Percentiles rank a stretch among this genome's conserved stretches.
phyloP scores from a whole-genome alignment of 2,329 filamentous ascomycete species.

The Aspergillus latus region DNA sequence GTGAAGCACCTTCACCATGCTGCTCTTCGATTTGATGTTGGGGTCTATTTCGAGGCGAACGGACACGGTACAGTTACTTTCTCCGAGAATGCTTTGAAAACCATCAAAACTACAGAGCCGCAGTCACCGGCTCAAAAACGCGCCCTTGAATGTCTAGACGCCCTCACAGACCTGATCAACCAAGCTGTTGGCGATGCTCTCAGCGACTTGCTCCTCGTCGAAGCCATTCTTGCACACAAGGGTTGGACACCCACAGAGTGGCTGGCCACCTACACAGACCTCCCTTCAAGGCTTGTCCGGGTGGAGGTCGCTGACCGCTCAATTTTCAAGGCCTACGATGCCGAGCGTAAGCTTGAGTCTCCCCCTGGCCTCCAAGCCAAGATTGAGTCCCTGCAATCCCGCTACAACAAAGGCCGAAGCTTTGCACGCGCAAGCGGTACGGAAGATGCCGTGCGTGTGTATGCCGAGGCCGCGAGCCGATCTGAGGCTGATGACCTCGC shows the following conservation, averaged over 20 bases:
- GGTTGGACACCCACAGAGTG: slow-evolving; percentile 86
- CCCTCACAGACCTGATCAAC: slow-evolving; percentile 89
- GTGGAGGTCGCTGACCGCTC: slow-evolving; percentile 87
- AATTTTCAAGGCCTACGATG: slow-evolving; percentile 86
- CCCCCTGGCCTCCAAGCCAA: slow-evolving; percentile 77
- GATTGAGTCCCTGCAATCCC: slow-evolving; percentile 84
- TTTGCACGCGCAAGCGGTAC: slow-evolving; percentile 94
- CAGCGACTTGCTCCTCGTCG: slow-evolving; percentile 92
- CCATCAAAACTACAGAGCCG: slow-evolving; percentile 75
- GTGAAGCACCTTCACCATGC: slow-evolving; percentile 98
- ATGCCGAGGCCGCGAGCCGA: slow-evolving; percentile 87
- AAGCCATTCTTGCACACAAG: slow-evolving; percentile 95
- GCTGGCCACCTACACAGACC: slow-evolving; percentile 87
- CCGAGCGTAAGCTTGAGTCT: slow-evolving; percentile 80
- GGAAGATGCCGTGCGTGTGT: slow-evolving; percentile 93
- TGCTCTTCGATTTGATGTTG: slow-evolving; percentile 91
- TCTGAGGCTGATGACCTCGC: slow-evolving; percentile 90
- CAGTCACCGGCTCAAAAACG: slow-evolving; percentile 90
- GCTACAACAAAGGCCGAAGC: slow-evolving; percentile 83
- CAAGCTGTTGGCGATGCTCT: slow-evolving; percentile 96
- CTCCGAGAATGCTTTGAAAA: slow-evolving; percentile 75
- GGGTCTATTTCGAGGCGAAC: slow-evolving; percentile 98
- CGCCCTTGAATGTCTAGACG: slow-evolving; percentile 79
- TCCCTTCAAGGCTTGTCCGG: slow-evolving; percentile 91
- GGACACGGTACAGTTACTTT: slow-evolving; percentile 97